These are phyloP conservation scores for Pelargonium cotyledonis DNA, from an alignment of 441 rosid species.

Conservation along the genomic window DNA sequence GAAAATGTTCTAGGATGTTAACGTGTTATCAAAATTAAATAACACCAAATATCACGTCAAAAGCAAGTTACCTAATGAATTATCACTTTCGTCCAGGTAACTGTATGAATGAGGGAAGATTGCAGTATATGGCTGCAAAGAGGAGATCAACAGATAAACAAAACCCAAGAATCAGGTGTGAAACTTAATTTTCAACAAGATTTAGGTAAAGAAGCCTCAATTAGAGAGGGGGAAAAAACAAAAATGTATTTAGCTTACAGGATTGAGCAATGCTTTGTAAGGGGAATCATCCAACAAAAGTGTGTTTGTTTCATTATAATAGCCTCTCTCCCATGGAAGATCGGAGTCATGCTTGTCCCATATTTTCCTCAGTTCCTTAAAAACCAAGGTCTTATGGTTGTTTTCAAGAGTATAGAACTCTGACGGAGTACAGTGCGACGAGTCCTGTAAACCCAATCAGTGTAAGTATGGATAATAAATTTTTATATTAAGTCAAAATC, in stretches of 20 bases:
- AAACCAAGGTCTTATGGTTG: conserved; percentile 53
- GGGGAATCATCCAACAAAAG: conserved; percentile 84
- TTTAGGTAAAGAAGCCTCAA: neutral
- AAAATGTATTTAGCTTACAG: conserved; percentile 42
- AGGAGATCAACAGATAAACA: conserved; percentile 17
- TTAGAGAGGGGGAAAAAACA: conserved; percentile 7
- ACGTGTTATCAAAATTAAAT: neutral
- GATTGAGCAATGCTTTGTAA: conserved; percentile 85
- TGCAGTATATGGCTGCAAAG: conserved; percentile 55
- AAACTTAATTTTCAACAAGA: neutral
- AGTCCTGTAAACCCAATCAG: conserved; percentile 40
- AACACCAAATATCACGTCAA: neutral
- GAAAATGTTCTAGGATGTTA: neutral
- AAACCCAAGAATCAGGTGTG: conserved; percentile 6
- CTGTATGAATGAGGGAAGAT: conserved; percentile 69
- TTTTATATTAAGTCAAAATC: too few species aligned
- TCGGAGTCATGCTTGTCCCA: conserved; percentile 62
- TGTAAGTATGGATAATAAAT: conserved; percentile 1
- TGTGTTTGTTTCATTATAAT: conserved; percentile 65
- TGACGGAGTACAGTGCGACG: conserved; percentile 55
- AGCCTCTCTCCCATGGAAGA: conserved; percentile 63
- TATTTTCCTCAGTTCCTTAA: conserved; percentile 63
- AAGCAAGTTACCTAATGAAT: conserved; percentile 50
- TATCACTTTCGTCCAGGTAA: conserved; percentile 37
- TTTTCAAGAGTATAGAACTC: conserved; percentile 52